These are phyloP conservation scores for Cyberlindnera saturnus DNA, from an alignment of 805 yeast genomes.

Conservation along the genomic window DNA sequence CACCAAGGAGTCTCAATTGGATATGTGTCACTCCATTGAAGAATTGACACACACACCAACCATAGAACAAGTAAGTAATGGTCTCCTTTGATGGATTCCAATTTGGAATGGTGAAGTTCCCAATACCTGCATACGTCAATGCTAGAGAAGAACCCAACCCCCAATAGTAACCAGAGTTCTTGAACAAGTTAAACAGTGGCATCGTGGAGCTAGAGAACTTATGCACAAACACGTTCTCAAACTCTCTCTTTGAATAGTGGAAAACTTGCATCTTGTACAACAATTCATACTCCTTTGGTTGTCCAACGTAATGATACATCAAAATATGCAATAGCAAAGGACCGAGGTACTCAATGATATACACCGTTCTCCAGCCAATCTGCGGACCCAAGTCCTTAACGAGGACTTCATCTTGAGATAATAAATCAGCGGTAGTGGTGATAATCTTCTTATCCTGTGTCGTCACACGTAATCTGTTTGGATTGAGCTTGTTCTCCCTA, in stretches of 20 bases:
- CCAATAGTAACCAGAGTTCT: constrained; percentile 92
- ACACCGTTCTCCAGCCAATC: constrained; percentile 89
- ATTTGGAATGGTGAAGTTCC: constrained; percentile 56
- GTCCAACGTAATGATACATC: constrained; percentile 38
- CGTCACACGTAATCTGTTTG: constrained; percentile 51
- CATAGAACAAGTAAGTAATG: constrained; percentile 10
- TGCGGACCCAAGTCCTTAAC: constrained; percentile 93
- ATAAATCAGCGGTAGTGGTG: constrained; percentile 9
- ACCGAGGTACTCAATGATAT: constrained; percentile 80
- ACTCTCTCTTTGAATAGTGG: constrained; percentile 85
- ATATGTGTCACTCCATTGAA: constrained; percentile 72
- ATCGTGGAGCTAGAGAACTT: constrained; percentile 83
- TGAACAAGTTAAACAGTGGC: constrained; percentile 85
- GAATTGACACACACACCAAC: constrained; percentile 47
- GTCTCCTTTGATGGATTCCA: constrained; percentile 37
- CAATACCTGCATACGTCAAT: constrained; percentile 43
- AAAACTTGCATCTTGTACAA: constrained; percentile 45
- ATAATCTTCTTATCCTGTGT: constrained; percentile 14
- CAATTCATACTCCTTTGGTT: constrained; percentile 22
- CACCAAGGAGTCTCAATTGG: constrained; percentile 50
- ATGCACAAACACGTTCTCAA: constrained; percentile 81
- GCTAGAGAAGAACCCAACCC: constrained; percentile 66
- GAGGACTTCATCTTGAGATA: constrained; percentile 33
- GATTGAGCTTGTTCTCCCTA: constrained; percentile 36
- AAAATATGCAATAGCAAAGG: constrained; percentile 79